Conservation (phyloP, 78 protist species). For the Dictyostelium firmibasis region DNA sequence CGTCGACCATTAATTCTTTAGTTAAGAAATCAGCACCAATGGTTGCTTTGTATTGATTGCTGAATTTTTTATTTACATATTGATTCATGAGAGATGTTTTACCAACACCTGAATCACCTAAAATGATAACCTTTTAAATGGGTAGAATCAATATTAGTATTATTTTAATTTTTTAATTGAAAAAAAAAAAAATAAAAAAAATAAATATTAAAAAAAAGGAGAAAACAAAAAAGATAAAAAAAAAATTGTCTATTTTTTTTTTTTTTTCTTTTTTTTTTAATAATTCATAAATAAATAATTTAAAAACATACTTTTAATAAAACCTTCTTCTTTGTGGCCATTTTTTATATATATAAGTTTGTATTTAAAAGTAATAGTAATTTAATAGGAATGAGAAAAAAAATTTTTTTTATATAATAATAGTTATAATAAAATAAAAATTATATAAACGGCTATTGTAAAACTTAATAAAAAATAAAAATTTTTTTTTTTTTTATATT, state of each 20-base stretch:
- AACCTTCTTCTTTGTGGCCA: slow-evolving; percentile 88
- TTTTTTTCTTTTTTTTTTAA: neutral
- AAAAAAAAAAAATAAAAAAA: neutral
- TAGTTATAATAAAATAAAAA: neutral
- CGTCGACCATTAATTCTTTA: slow-evolving; percentile 97
- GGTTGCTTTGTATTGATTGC: slow-evolving; percentile 99
- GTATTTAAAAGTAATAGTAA: neutral
- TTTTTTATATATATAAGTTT: neutral
- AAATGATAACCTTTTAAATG: slow-evolving; percentile 87
- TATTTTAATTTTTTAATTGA: neutral
- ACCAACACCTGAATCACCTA: slow-evolving; percentile 97
- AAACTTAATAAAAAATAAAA: neutral
- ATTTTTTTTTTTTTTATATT: no score
- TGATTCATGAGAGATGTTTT: slow-evolving; percentile 98
- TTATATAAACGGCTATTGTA: neutral
- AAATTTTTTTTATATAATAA: no score
- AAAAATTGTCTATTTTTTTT: neutral
- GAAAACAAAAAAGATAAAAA: no score
- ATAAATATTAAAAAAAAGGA: no score
- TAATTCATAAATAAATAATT: neutral
- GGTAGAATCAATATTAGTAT: neutral
- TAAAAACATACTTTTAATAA: slow-evolving; percentile 81
- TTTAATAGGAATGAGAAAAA: neutral
- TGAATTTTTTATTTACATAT: slow-evolving; percentile 97
- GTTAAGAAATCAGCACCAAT: slow-evolving; percentile 99